These are phyloP conservation scores for Ceratocystis huliohia DNA, from an alignment of 2,329 filamentous ascomycete species.

Conservation along the genomic window DNA sequence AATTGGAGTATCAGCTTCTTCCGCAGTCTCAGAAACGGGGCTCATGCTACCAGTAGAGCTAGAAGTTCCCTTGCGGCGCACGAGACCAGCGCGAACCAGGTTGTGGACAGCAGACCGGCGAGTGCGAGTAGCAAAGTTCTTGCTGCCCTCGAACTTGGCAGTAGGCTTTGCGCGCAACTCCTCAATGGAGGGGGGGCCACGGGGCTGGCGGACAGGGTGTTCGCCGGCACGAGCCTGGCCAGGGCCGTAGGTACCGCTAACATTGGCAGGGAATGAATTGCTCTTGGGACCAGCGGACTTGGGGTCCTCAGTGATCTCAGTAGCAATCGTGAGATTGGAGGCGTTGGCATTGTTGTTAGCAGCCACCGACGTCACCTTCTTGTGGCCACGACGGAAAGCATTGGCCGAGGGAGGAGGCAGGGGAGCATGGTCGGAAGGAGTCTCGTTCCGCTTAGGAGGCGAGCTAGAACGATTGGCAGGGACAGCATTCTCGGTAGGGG, in stretches of 20 bases:
- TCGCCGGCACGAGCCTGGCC: conserved; percentile 88
- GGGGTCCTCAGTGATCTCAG: conserved; percentile 28
- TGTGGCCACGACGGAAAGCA: conserved; percentile 85
- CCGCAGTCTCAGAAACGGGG: conserved; percentile 70
- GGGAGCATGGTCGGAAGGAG: conserved; percentile 54
- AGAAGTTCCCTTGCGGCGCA: conserved; percentile 65
- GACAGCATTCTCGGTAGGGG: conserved; percentile 51
- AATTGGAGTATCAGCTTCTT: conserved; percentile 52
- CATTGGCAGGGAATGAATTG: conserved; percentile 66
- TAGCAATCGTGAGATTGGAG: conserved; percentile 34
- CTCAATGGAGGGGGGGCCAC: conserved; percentile 80
- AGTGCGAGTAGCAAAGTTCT: conserved; percentile 91
- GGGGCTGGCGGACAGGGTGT: conserved; percentile 84
- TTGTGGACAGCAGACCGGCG: conserved; percentile 86
- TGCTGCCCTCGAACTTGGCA: conserved; percentile 84
- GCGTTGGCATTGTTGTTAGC: conserved; percentile 35
- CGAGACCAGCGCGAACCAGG: conserved; percentile 76
- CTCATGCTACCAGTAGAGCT: conserved; percentile 68
- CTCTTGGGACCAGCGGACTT: conserved; percentile 63
- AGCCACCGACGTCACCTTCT: conserved; percentile 71
- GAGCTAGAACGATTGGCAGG: conserved; percentile 48
- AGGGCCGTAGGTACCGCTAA: conserved; percentile 78
- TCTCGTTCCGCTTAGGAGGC: conserved; percentile 53
- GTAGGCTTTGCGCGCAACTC: conserved; percentile 84
- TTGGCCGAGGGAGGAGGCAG: conserved; percentile 80